These are phyloP conservation scores for Ulvella scutata DNA, from an alignment of 139 green algal species.

Conservation along the genomic window DNA sequence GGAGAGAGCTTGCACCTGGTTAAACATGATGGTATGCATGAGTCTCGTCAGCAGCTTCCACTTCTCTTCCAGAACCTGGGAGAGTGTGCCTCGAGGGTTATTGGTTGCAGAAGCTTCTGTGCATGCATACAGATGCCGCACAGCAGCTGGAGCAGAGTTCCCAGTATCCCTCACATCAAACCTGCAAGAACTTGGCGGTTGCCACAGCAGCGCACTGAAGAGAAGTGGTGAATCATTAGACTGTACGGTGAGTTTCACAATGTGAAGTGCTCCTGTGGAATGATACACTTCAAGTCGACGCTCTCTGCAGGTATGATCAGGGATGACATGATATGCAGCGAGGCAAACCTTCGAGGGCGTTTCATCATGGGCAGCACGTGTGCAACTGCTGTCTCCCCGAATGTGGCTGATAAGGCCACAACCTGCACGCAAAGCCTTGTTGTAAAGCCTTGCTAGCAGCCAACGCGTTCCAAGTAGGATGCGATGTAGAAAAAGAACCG, in stretches of 20 bases:
- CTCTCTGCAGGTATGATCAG: too few relatives aligned
- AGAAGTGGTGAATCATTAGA: too few relatives aligned
- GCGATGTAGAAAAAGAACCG: too few relatives aligned
- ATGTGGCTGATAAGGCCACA: constrained; percentile 62
- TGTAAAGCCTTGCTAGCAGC: too few relatives aligned
- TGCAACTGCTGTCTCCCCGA: constrained; percentile 24
- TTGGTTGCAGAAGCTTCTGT: too few relatives aligned
- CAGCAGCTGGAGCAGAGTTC: constrained; percentile 27
- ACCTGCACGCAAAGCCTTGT: constrained; percentile 30
- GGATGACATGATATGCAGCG: too few relatives aligned
- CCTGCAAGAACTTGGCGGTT: constrained; percentile 11
- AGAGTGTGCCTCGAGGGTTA: too few relatives aligned
- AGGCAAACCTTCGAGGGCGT: constrained; percentile 18
- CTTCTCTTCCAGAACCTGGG: constrained; percentile 26
- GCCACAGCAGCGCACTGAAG: constrained; percentile 21
- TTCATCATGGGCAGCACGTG: constrained; percentile 40
- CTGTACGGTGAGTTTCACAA: too few relatives aligned
- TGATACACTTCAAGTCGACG: too few relatives aligned
- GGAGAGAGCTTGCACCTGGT: too few relatives aligned
- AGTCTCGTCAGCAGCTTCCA: constrained; percentile 17
- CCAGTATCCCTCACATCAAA: not conserved
- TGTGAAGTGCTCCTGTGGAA: too few relatives aligned
- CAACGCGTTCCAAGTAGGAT: too few relatives aligned
- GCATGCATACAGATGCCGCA: constrained; percentile 56
- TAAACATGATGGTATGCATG: constrained; percentile 27